Base-by-base conservation (phyloP, 2,329 filamentous ascomycete species). In the Fusarium pseudograminearum region DNA sequence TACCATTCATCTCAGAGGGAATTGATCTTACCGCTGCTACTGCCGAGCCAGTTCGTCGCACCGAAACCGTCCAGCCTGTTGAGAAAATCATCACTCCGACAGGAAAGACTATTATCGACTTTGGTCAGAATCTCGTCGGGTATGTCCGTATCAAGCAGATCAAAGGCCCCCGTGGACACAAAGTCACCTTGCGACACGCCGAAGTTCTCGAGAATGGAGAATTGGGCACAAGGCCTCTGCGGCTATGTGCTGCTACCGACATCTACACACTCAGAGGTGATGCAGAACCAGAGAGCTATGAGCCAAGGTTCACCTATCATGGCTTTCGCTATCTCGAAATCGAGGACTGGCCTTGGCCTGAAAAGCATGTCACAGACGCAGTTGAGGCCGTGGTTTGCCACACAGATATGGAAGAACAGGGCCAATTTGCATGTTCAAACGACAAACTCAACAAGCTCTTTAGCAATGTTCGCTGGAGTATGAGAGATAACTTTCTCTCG, bases 61-160 rank as follows among this genome's bases (percentile, higher is more conserved):
- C 46, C 36, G 76, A 74, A 67, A 71, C 70, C 4, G 26, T 79
- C 15, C 79, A 66, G 73, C 80, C 73, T 12, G 51, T 65, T 8
- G 46, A 66, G 15, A 76, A 80, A 34, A 78, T 78, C 15, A 74
- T 65, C 47, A 78, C 81, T 0, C 78, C 79, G 0, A 79, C 81
- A 0, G 82, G 83, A 1, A 84, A 84, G 65, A 81, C 75, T 0
- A 72, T 87, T 1, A 59, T 87, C 20, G 77, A 89, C 63, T 88
- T 89, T 70, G 86, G 86, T 3, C 86, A 89, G 71, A 89, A 89
- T 64, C 72, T 89, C 0, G 86, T 88, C 0, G 87, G 87, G 1
- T 80, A 81, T 66, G 59, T 87, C 4, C 77, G 77, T 0, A 68
- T 88, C 18, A 75, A 78, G 1, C 31, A 46, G 3, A 70, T 83